Evolutionary conservation across 495 filamentous ascomycete genomes (phyloP).

Genomic region (Podospora comata): DNA sequence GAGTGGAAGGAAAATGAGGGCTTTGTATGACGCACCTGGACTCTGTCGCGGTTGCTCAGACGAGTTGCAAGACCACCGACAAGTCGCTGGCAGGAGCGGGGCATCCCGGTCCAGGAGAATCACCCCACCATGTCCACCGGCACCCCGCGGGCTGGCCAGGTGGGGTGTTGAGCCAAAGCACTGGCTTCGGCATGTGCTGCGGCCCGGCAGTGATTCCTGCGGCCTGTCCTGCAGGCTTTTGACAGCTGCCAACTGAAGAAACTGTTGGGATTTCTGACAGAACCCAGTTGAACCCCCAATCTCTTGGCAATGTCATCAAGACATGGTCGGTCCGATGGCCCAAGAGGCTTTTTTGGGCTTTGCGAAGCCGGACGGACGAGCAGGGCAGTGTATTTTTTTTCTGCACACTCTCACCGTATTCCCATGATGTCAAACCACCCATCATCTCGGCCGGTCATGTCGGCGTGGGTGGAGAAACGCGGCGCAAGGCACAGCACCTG

Average conservation of each 20-base stretch:
- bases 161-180: not conserved
- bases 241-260: not conserved
- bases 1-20: constrained; percentile 17
- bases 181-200: not conserved
- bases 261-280: not conserved
- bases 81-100: not conserved
- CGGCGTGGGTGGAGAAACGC: not conserved
- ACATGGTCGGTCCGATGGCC: not conserved
- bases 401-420: not conserved
- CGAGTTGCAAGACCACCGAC: not conserved
- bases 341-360: not conserved
- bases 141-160: not conserved
- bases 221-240: not conserved
- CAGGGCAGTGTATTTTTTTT: not conserved
- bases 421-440: not conserved
- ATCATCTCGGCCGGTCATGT: not conserved
- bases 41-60: not conserved
- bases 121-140: not conserved
- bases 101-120: not conserved
- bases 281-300: not conserved
- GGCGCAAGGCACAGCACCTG: not conserved
- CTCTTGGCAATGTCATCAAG: not conserved
- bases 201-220: not conserved
- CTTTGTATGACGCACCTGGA: constrained; percentile 24
- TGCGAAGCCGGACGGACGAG: not conserved